Evolutionary conservation across 169 alveolate species (phyloP), one percentile per base, ranked within the genome.

Genomic region (Prorocentrum cordatum): DNA sequence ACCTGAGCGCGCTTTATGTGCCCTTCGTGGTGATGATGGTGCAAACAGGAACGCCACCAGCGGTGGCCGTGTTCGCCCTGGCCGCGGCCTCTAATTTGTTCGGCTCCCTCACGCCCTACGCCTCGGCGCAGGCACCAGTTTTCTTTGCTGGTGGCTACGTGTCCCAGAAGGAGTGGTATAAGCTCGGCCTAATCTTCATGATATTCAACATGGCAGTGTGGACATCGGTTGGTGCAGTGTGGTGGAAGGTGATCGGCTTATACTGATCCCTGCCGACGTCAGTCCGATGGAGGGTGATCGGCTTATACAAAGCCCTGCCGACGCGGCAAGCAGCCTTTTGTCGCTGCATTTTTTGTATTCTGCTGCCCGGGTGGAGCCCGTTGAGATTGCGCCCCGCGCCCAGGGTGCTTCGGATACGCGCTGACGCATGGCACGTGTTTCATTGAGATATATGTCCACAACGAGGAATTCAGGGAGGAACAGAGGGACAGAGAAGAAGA

Each of bases 121-220:
- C 86, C 3, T 75, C 86, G 6, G 86, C 86, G 9, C 86, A 75
- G 86, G 86, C 86, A 10, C 86, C 86, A 5, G 86, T 75, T 20
- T 75, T 75, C 71, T 75, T 75, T 24, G 86, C 72, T 12, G 86
- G 86, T 38, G 68, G 68, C 36, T 75, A 75, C 71, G 86, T 75
- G 27, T 47, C 86, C 3, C 39, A 27, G 71, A 50, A 54, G 33
- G 86, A 75, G 33, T 75, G 86, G 86, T 42, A 16, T 9, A 75
- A 71, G 86, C 58, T 75, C 24, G 86, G 86, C 18, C 14, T 75
- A 14, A 54, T 75, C 39, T 75, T 75, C 86, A 75, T 75, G 18
- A 18, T 75, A 27, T 75, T 75, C 50, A 75, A 75, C 70, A 50
- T 75, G 58, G 33, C 39, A 22, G 54, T 75, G 29, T 75, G 86